Evolutionary conservation across 148 eudicot genomes (phyloP).

Genomic region (Rhododendron kiyosumense): DNA sequence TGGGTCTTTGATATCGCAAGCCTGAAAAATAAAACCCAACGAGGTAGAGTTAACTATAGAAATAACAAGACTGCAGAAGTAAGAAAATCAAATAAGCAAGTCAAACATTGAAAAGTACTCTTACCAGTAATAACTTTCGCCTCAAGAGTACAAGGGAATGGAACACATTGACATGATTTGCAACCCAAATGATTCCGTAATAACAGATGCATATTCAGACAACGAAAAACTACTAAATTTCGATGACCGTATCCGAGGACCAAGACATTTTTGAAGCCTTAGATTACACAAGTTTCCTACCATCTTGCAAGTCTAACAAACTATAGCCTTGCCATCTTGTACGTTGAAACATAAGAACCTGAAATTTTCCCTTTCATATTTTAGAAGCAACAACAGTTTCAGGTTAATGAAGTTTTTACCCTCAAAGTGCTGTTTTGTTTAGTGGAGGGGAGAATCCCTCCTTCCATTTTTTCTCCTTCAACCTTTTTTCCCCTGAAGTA

Average conservation of each 20-base stretch:
- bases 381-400: background rate
- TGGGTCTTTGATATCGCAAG: constrained; percentile 96
- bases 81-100: background rate
- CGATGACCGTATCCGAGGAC: background rate
- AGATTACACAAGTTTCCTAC: background rate
- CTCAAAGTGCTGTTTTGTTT: background rate
- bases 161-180: background rate
- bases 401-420: background rate
- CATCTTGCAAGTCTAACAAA: background rate
- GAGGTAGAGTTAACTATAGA: background rate
- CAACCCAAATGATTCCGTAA: background rate
- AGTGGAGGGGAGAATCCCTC: background rate
- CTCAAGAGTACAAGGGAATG: background rate
- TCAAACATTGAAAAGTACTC: background rate
- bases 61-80: background rate
- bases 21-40: constrained; percentile 33
- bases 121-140: background rate
- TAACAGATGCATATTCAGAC: background rate
- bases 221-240: background rate
- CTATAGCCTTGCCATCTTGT: background rate
- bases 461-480: background rate
- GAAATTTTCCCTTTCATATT: background rate
- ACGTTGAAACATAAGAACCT: background rate
- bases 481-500: background rate
- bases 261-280: background rate